These are phyloP conservation scores for Blastobotrys serpentis DNA, from an alignment of 1,139 yeast species.

Conservation along the genomic window DNA sequence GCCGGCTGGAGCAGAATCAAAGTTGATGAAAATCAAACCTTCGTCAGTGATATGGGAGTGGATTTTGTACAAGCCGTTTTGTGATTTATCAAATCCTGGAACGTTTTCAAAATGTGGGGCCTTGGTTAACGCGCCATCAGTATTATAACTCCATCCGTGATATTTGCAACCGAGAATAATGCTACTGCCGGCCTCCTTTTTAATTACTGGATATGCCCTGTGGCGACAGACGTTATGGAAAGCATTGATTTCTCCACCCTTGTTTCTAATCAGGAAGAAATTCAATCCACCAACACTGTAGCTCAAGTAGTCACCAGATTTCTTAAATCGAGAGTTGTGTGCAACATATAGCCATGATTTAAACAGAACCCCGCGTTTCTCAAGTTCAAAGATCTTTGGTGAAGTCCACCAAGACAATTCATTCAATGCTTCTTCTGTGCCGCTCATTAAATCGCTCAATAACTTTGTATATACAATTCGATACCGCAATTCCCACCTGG, in stretches of 20 bases:
- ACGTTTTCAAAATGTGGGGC: slow-evolving; percentile 19
- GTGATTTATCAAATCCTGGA: slow-evolving; percentile 16
- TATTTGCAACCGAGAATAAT: slow-evolving; percentile 19
- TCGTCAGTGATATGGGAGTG: slow-evolving; percentile 15
- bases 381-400: slow-evolving; percentile 14
- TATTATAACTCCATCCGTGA: slow-evolving; percentile 18
- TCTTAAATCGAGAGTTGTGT: slow-evolving; percentile 15
- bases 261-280: slow-evolving; percentile 16
- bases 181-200: slow-evolving; percentile 14
- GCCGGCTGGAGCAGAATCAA: slow-evolving; percentile 14
- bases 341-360: slow-evolving; percentile 13
- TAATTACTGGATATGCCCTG: slow-evolving; percentile 16
- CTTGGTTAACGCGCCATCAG: slow-evolving; percentile 16
- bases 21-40: slow-evolving; percentile 17
- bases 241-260: slow-evolving; percentile 15
- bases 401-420: slow-evolving; percentile 11
- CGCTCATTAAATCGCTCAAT: background rate
- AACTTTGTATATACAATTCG: no score
- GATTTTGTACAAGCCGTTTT: slow-evolving; percentile 14
- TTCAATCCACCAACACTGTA: slow-evolving; percentile 14
- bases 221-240: slow-evolving; percentile 19
- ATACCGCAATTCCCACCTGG: no score
- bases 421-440: slow-evolving; percentile 1
- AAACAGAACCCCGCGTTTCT: slow-evolving; percentile 15
- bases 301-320: slow-evolving; percentile 15